These are phyloP conservation scores for Citrus medica DNA, from an alignment of 345 rosid species.

Conservation along the genomic window DNA sequence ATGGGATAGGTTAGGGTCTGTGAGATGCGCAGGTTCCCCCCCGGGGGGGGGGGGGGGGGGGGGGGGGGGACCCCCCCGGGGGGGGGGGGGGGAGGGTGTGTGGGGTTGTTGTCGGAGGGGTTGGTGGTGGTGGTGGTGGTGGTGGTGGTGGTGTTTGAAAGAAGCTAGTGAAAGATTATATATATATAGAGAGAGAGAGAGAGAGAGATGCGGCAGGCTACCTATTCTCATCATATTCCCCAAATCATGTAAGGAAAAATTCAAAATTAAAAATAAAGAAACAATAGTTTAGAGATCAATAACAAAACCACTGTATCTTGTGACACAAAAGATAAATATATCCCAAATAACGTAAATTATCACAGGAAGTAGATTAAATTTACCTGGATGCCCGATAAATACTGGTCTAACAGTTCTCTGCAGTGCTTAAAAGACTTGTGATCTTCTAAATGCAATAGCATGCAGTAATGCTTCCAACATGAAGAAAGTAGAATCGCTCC, in stretches of 20 bases:
- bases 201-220: too few relatives aligned
- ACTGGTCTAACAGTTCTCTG: conserved; percentile 68
- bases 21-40: background rate
- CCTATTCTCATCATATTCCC: background rate
- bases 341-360: background rate
- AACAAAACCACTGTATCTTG: background rate
- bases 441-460: conserved; percentile 75
- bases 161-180: too few relatives aligned
- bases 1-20: background rate
- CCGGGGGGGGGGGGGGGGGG: accelerated
- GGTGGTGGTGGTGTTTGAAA: background rate
- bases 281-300: background rate
- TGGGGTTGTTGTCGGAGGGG: too few relatives aligned
- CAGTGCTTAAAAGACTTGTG: conserved; percentile 46
- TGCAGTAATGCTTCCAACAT: conserved; percentile 83
- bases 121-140: background rate
- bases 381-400: conserved; percentile 83
- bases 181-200: too few relatives aligned
- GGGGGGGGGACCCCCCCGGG: too few relatives aligned
- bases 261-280: background rate
- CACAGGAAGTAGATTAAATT: conserved; percentile 8
- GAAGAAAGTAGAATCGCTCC: conserved; percentile 68
- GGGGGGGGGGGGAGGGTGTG: too few relatives aligned
- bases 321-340: background rate
- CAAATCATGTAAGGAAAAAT: background rate